A percentile compares a stretch with the other conserved stretches of the same genome.
These are phyloP conservation scores for Rhinocladiella similis DNA, from an alignment of 2,329 filamentous ascomycete species.

Conservation along the genomic window DNA sequence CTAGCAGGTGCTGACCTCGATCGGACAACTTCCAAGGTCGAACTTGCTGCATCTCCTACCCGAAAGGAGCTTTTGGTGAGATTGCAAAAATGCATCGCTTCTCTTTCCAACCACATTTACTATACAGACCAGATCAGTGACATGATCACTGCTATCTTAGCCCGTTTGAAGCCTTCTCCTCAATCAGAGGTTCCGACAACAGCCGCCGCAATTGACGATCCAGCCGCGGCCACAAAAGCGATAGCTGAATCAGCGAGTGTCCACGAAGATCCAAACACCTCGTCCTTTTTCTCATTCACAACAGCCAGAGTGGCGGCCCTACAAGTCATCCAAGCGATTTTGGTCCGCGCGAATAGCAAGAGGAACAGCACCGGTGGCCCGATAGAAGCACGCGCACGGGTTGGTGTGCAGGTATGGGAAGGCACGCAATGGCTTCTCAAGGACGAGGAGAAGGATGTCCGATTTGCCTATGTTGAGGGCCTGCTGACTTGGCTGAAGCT, in stretches of 20 bases:
- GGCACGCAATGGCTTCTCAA: constrained; percentile 92
- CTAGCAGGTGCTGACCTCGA: constrained; percentile 11
- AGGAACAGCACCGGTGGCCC: constrained; percentile 59
- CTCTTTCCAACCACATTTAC: constrained; percentile 91
- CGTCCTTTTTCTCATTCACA: constrained; percentile 64
- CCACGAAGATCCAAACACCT: constrained; percentile 54
- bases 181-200: constrained; percentile 45
- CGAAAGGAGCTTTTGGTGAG: constrained; percentile 66
- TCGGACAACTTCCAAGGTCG: constrained; percentile 27
- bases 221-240: constrained; percentile 48
- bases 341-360: constrained; percentile 75
- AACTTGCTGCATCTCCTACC: constrained; percentile 50
- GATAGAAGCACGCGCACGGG: constrained; percentile 69
- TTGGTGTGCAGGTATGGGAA: constrained; percentile 86
- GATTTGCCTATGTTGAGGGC: constrained; percentile 82
- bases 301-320: constrained; percentile 66
- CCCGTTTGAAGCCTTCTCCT: constrained; percentile 69
- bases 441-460: constrained; percentile 74
- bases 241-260: constrained; percentile 50
- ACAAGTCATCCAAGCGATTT: constrained; percentile 75
- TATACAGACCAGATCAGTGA: constrained; percentile 95
- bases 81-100: constrained; percentile 81
- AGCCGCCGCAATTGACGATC: constrained; percentile 53
- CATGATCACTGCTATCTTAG: constrained; percentile 81
- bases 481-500: constrained; percentile 79